A percentile compares a stretch with the other conserved stretches of the same genome.
phyloP scores from a whole-genome alignment of 148 eudicot genomes.

The Polygonum maritimum region DNA sequence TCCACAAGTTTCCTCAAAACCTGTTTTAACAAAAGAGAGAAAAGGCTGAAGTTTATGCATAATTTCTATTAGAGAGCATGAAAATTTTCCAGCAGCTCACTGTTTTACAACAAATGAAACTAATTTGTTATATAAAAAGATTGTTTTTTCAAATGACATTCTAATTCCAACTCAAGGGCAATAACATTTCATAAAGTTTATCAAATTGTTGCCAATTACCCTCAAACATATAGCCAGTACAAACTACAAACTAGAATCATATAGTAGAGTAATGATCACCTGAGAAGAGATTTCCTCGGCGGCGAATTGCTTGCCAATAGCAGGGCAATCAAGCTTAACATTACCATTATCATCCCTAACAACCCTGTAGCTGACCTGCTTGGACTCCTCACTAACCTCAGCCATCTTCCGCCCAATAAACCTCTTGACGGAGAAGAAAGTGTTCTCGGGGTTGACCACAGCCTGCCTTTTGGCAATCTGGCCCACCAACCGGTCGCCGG shows the following conservation, averaged over 20 bases:
- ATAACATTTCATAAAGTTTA: background rate
- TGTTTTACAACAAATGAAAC: background rate
- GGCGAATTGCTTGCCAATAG: constrained; percentile 85
- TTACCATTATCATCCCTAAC: constrained; percentile 87
- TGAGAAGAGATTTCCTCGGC: constrained; percentile 97
- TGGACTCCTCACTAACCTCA: constrained; percentile 95
- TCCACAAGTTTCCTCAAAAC: constrained; percentile 96
- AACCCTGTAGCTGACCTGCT: constrained; percentile 82
- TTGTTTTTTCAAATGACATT: background rate
- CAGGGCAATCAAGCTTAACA: constrained; percentile 94
- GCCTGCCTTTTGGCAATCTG: constrained; percentile 97
- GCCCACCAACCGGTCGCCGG: constrained; percentile 74
- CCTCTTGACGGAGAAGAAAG: constrained; percentile 87
- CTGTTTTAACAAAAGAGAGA: constrained; percentile 17
- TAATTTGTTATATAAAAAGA: background rate
- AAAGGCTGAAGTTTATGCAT: background rate
- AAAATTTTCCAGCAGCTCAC: background rate
- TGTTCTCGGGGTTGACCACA: constrained; percentile 84
- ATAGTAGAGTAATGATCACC: constrained; percentile 24
- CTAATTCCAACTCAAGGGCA: background rate
- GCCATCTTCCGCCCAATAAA: constrained; percentile 88
- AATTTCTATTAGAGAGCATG: background rate
- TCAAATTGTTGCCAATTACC: background rate
- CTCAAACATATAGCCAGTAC: background rate
- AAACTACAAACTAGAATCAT: too few species aligned